These are phyloP conservation scores for Tylopilus sp. DNA, from an alignment of 1,284 basidiomycete species.

Conservation along the genomic window DNA sequence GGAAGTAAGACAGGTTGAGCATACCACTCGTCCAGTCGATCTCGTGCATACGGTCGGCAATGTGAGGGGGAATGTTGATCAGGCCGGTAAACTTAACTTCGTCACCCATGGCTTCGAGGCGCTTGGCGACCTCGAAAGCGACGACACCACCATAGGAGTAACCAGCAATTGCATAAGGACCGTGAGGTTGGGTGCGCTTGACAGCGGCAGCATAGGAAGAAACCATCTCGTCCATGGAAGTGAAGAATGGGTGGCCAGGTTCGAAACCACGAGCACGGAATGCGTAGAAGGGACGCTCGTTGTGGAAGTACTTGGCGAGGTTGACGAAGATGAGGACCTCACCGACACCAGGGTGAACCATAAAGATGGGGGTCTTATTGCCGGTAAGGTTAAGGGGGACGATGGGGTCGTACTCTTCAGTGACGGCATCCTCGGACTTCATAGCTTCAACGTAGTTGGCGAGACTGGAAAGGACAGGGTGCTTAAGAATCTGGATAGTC, in stretches of 20 bases:
- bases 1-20: slow-evolving; percentile 48
- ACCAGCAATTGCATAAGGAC: slow-evolving; percentile 59
- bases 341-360: slow-evolving; percentile 47
- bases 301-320: slow-evolving; percentile 51
- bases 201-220: slow-evolving; percentile 52
- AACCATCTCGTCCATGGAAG: slow-evolving; percentile 55
- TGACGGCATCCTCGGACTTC: slow-evolving; percentile 24
- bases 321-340: slow-evolving; percentile 57
- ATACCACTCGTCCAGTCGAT: slow-evolving; percentile 53
- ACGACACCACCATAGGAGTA: slow-evolving; percentile 63
- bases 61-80: slow-evolving; percentile 56
- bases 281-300: slow-evolving; percentile 57
- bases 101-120: slow-evolving; percentile 49
- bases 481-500: slow-evolving; percentile 53
- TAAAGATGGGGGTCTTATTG: slow-evolving; percentile 55
- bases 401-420: slow-evolving; percentile 45
- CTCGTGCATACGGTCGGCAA: slow-evolving; percentile 56
- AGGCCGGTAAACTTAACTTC: slow-evolving; percentile 54
- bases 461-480: slow-evolving; percentile 49
- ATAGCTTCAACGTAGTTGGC: slow-evolving; percentile 42
- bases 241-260: slow-evolving; percentile 48
- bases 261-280: slow-evolving; percentile 59
- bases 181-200: slow-evolving; percentile 48
- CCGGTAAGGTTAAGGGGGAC: slow-evolving; percentile 52
- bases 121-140: slow-evolving; percentile 58